Evolutionary conservation across 495 filamentous ascomycete species (phyloP).

Genomic region (Emericellopsis terricola): DNA sequence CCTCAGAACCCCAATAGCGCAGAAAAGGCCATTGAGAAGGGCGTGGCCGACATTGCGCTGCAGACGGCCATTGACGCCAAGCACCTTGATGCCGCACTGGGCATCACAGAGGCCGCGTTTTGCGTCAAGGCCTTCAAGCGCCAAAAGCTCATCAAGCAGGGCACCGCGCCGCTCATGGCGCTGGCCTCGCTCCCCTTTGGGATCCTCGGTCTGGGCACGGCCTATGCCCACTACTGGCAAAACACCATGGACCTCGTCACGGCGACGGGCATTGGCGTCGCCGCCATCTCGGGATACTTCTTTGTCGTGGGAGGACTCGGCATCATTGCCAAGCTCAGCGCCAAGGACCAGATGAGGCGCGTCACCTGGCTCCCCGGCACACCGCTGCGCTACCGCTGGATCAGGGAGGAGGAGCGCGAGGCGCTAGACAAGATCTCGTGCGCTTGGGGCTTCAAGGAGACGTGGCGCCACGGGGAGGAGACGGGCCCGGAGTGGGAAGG

Average conservation of each 20-base stretch:
- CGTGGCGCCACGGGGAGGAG: conserved; percentile 68
- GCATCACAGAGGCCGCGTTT: conserved; percentile 66
- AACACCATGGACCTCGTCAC: conserved; percentile 48
- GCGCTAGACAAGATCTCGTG: conserved; percentile 71
- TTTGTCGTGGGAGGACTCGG: conserved; percentile 62
- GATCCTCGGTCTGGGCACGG: conserved; percentile 1
- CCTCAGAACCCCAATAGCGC: conserved; percentile 46
- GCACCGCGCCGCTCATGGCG: conserved; percentile 18
- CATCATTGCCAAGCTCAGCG: conserved; percentile 62
- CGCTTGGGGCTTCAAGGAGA: conserved; percentile 78
- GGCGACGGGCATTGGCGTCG: conserved; percentile 64
- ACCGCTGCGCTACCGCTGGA: conserved; percentile 69
- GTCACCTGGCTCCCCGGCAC: conserved; percentile 74
- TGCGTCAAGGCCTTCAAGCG: conserved; percentile 52
- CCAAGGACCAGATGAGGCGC: conserved; percentile 87
- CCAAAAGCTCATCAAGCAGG: conserved; percentile 33
- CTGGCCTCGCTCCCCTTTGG: conserved; percentile 2
- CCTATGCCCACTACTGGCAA: conserved; percentile 21
- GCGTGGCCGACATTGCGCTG: conserved; percentile 51
- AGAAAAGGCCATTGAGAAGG: conserved; percentile 49
- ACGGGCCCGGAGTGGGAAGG: conserved; percentile 77
- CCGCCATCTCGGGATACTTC: conserved; percentile 65
- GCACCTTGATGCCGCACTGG: conserved; percentile 56
- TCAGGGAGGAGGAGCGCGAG: conserved; percentile 83
- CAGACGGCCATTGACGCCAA: conserved; percentile 56